A percentile compares a stretch with the other conserved stretches of the same genome.
These are phyloP conservation scores for Cotoneaster glaucophyllus DNA, from an alignment of 306 rosid genomes.

Conservation along the genomic window DNA sequence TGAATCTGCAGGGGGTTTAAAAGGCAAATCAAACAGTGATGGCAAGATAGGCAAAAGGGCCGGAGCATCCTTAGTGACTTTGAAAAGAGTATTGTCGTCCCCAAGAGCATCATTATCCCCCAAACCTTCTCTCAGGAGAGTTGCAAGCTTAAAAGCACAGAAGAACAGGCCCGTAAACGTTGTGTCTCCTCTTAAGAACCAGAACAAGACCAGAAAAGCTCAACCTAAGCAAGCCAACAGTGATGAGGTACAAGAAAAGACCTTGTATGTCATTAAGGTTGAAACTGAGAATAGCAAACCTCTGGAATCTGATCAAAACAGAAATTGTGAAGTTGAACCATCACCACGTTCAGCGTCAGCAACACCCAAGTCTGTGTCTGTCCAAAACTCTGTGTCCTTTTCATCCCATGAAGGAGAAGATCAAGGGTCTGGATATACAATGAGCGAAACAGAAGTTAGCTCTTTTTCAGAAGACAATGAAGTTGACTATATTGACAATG, in stretches of 20 bases:
- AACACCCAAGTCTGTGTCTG: conserved; percentile 25
- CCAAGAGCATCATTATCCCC: conserved; percentile 28
- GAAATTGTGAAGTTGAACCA: conserved; percentile 21
- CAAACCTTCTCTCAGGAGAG: conserved; percentile 33
- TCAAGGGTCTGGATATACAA: conserved; percentile 46
- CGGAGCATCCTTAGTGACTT: conserved; percentile 27
- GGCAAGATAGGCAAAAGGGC: conserved; percentile 32
- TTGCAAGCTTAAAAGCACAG: conserved; percentile 35
- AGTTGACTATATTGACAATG: conserved; percentile 29
- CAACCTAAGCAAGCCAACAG: conserved; percentile 29
- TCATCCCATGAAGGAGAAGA: conserved; percentile 21
- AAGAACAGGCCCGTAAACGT: conserved; percentile 35
- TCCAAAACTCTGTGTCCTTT: conserved; percentile 10
- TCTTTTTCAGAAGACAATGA: conserved; percentile 34
- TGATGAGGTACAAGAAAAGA: conserved; percentile 54
- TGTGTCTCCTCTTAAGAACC: conserved; percentile 21
- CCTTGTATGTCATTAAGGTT: conserved; percentile 58
- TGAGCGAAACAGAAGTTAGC: conserved; percentile 46
- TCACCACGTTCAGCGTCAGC: conserved; percentile 19
- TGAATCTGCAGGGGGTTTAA: conserved; percentile 21
- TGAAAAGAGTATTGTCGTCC: conserved; percentile 35
- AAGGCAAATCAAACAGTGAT: conserved; percentile 26
- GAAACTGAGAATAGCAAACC: conserved; percentile 41
- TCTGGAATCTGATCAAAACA: conserved; percentile 35
- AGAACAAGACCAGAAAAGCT: conserved; percentile 19